Evolutionary conservation across 2,329 filamentous ascomycete species (phyloP), one percentile per base, ranked within the genome.

Genomic region (Claviceps lovelessii): DNA sequence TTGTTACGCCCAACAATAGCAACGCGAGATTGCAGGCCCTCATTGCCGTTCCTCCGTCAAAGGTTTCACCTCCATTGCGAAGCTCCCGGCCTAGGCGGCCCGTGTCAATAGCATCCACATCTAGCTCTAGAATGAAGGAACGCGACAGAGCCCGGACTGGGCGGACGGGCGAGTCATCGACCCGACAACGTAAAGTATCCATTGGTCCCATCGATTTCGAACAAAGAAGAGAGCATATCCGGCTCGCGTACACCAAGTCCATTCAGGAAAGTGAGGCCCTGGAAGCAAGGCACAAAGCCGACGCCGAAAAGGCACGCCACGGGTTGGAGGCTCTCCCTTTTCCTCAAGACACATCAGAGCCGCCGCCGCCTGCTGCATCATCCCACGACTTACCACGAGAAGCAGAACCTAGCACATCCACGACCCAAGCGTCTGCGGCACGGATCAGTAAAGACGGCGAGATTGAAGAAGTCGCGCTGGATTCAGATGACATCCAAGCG

Each of bases 161-260:
- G 54, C 71, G 64, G 61, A 61, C 69, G 15, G 68, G 68, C 42
- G 75, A 76, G 53, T 62, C 65, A 35, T 61, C 69, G 5, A 57
- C 67, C 6, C 67, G 72, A 37, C 72, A 76, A 56, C 73, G 76
- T 47, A 81, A 81, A 63, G 73, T 81, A 52, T 78, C 79, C 1
- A 72, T 90, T 56, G 85, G 85, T 1, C 85, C 85, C 57, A 87
- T 94, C 53, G 88, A 95, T 68, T 93, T 94, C 65, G 88, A 86
- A 57, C 86, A 88, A 60, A 80, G 88, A 52, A 79, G 90, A 61
- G 85, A 89, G 64, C 83, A 84, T 57, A 94, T 95, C 62, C 85
- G 90, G 61, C 81, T 89, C 55, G 89, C 88, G 15, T 91, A 94
- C 67, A 90, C 83, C 61, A 88, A 86, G 65, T 88, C 86, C n/a